These are phyloP conservation scores for Cyphellophora attinorum DNA, from an alignment of 2,329 filamentous ascomycete species.

Conservation along the genomic window DNA sequence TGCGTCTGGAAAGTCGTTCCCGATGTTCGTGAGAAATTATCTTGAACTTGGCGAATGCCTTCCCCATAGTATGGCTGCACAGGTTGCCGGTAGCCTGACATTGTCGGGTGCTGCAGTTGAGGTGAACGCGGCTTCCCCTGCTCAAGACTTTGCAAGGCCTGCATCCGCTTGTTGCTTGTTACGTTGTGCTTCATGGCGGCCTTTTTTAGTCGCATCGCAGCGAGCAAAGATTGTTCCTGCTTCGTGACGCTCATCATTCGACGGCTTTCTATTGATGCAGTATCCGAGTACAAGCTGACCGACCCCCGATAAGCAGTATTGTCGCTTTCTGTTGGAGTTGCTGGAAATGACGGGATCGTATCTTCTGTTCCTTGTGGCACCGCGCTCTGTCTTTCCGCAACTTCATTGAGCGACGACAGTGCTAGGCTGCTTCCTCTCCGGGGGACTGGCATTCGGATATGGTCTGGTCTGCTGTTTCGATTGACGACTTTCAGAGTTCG, in stretches of 20 bases:
- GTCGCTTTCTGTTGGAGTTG: slow-evolving; percentile 10
- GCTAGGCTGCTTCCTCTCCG: slow-evolving; percentile 1
- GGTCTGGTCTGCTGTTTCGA: slow-evolving; percentile 1
- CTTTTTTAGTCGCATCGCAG: slow-evolving; percentile 40
- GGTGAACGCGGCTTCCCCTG: neutral
- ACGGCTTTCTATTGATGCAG: slow-evolving; percentile 24
- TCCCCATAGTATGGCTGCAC: neutral
- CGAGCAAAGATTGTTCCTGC: slow-evolving; percentile 43
- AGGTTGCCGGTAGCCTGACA: neutral
- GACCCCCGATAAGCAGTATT: slow-evolving; percentile 8
- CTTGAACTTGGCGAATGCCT: neutral
- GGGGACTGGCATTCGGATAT: neutral
- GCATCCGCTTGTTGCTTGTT: neutral
- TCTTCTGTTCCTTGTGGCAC: neutral
- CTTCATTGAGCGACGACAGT: slow-evolving; percentile 12
- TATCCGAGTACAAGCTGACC: slow-evolving; percentile 11
- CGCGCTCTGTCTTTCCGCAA: slow-evolving; percentile 2
- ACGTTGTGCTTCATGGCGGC: slow-evolving; percentile 34
- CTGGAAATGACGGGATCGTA: slow-evolving; percentile 8
- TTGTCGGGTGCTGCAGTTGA: neutral
- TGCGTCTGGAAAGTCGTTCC: slow-evolving; percentile 15
- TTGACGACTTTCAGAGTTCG: neutral
- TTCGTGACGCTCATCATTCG: slow-evolving; percentile 43
- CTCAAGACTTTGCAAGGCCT: neutral
- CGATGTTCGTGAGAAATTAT: slow-evolving; percentile 6